Evolutionary conservation across 352 stramenopile species (phyloP).

Genomic region (Pythium phragmiticola): DNA sequence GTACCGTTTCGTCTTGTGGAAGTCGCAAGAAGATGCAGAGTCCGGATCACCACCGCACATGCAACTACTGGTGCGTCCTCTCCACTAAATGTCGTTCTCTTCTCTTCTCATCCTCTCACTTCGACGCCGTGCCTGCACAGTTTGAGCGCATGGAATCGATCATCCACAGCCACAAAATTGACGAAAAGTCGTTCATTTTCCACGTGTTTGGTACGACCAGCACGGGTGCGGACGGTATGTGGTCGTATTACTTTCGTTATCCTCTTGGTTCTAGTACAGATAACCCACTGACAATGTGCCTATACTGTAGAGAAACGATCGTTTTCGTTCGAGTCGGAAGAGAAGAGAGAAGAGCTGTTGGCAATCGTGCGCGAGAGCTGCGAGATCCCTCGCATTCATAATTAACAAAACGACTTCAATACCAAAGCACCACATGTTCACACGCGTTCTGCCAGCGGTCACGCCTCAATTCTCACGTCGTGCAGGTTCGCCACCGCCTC

Average conservation of each 20-base stretch:
- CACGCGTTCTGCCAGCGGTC: background rate
- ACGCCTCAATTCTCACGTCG: background rate
- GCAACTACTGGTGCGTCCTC: conserved; percentile 57
- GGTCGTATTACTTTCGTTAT: background rate
- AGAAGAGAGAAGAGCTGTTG: conserved; percentile 53
- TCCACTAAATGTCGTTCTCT: background rate
- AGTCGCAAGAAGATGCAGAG: conserved; percentile 71
- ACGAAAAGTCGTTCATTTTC: conserved; percentile 66
- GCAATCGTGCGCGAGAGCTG: conserved; percentile 47
- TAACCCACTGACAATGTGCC: background rate
- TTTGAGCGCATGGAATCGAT: conserved; percentile 68
- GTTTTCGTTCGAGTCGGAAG: conserved; percentile 56
- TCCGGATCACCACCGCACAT: conserved; percentile 43
- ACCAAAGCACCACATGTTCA: background rate
- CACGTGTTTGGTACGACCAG: conserved; percentile 53
- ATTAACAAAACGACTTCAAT: background rate
- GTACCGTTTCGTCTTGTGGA: conserved; percentile 83
- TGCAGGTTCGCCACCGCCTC: background rate
- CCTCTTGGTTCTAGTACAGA: background rate
- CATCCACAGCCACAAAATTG: conserved; percentile 52
- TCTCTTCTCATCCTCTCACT: background rate
- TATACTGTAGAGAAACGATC: conserved; percentile 53
- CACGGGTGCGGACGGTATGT: conserved; percentile 49
- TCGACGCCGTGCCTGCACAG: conserved; percentile 27
- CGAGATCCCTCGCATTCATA: conserved; percentile 15